Evolutionary conservation across 441 rosid genomes (phyloP).

Genomic region (Euphorbia celastroides): DNA sequence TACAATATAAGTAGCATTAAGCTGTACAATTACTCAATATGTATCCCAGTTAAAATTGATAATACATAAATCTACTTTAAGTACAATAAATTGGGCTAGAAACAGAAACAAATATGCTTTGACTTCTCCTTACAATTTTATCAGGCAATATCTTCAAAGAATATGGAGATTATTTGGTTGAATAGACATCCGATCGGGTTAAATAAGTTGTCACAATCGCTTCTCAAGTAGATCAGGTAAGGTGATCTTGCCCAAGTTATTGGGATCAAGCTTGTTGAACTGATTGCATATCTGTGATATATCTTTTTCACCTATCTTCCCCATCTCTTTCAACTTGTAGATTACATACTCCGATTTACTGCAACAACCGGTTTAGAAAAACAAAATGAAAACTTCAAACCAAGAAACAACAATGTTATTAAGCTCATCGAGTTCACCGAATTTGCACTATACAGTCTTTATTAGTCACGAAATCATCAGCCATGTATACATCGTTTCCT

Average conservation of each 20-base stretch:
- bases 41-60: neutral
- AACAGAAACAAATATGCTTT: neutral
- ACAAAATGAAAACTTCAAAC: neutral
- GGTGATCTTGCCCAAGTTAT: constrained; percentile 79
- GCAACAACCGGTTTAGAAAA: no score
- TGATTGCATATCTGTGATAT: constrained; percentile 60
- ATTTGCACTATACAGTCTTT: no score
- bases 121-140: neutral
- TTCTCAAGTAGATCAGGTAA: constrained; percentile 61
- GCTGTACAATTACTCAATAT: neutral
- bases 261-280: constrained; percentile 69
- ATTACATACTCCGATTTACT: constrained; percentile 89
- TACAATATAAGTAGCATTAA: neutral
- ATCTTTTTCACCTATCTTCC: constrained; percentile 73
- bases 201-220: constrained; percentile 23
- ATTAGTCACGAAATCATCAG: no score
- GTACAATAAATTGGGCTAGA: neutral
- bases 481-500: neutral
- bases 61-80: neutral
- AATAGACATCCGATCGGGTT: neutral
- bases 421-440: no score
- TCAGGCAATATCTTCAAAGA: neutral
- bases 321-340: constrained; percentile 94
- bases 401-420: neutral
- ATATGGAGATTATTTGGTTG: neutral